Evolutionary conservation across 768 basidiomycete genomes (phyloP), one percentile per base, ranked within the genome.

Genomic region (Roridomyces roridus): DNA sequence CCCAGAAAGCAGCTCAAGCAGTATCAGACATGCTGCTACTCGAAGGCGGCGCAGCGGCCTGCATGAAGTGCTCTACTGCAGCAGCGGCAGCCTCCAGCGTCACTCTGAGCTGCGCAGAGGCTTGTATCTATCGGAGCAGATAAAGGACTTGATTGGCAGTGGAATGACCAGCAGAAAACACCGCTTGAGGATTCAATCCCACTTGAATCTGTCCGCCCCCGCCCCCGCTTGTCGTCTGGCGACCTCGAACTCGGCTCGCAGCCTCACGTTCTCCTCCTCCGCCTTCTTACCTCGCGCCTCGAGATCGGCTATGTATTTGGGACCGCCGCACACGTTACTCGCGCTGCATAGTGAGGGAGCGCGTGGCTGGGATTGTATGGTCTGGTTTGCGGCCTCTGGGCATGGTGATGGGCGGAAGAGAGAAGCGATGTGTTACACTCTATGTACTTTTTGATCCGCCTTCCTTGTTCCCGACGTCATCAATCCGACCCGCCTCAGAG

Each of bases 351-450:
- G 43, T 26, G 21, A 45, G 24, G 5, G 43, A 17, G n/a, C 53
- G 42, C 6, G 53, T 34, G 10, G 29, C 43, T 25, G 53, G 53
- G 9, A 37, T 28, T 5, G 53, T 46, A 26, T 46, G 45, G 31
- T 55, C 53, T 46, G 26, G 20, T 35, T 55, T 55, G 25, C 53
- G 53, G 23, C 53, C 53, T 17, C 53, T 43, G 39, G 29, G 44
- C 53, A 55, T 55, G 21, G 34, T 47, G 18, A 42, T 17, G 40
- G 24, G 6, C 40, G 6, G 29, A 31, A 42, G 17, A n/a, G n/a
- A n/a, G n/a, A n/a, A n/a, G n/a, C n/a, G 40, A 24, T 24, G 6
- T 42, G 17, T 20, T 7, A 7, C 6, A 6, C 10, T 6, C 6
- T 10, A 42, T 7, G 6, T 31, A 14, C 14, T 31, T 31, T 31